Conservation (phyloP, 78 protist genomes). For the Dictyostelium purpureum region DNA sequence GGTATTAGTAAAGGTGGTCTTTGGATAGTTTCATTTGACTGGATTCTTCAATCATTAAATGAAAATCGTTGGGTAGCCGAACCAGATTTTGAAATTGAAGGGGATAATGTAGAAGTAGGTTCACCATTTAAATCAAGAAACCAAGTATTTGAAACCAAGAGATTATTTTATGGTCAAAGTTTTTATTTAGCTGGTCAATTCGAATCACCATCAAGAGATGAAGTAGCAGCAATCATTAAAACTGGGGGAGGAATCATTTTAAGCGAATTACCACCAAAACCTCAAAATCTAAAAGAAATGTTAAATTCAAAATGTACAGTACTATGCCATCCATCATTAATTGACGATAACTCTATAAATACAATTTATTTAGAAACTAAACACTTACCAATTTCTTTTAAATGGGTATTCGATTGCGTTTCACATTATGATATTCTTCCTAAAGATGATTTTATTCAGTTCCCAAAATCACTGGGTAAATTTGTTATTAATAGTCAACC, state of each 20-base stretch:
- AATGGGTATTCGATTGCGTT: slow-evolving; percentile 49
- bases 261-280: slow-evolving; percentile 26
- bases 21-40: slow-evolving; percentile 55
- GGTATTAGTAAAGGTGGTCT: slow-evolving; percentile 20
- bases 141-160: slow-evolving; percentile 6
- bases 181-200: slow-evolving; percentile 55
- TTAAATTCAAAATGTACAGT: slow-evolving; percentile 40
- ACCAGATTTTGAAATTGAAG: slow-evolving; percentile 28
- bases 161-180: slow-evolving; percentile 41
- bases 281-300: slow-evolving; percentile 35
- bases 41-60: slow-evolving; percentile 51
- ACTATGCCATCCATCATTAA: slow-evolving; percentile 2
- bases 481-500: no score
- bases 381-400: slow-evolving; percentile 32
- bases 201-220: slow-evolving; percentile 24
- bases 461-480: background rate
- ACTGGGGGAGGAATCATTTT: slow-evolving; percentile 38
- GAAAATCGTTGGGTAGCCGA: slow-evolving; percentile 36
- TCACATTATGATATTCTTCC: background rate
- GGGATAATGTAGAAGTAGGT: background rate
- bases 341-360: background rate
- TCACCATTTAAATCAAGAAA: slow-evolving; percentile 58
- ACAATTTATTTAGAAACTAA: slow-evolving; percentile 28
- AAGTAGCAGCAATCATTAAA: background rate
- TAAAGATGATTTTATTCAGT: slow-evolving; percentile 11